Percentiles rank a stretch among this genome's conserved stretches.
Conservation (phyloP, 495 filamentous ascomycete genomes). For the Penicillium ochrochloron region DNA sequence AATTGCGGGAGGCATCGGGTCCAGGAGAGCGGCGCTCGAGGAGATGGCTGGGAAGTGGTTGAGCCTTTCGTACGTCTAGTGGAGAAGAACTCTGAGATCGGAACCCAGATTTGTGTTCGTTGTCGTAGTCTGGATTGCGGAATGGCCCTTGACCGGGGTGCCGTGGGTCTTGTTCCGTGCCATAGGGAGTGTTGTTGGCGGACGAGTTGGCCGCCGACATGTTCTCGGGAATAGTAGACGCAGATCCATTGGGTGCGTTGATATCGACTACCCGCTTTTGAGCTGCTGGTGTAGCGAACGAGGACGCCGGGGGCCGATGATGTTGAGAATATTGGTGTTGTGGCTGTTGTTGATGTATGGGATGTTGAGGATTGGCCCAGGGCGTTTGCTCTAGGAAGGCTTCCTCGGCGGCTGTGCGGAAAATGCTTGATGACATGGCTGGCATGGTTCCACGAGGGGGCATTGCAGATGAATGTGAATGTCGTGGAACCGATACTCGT, state of each 20-base stretch:
- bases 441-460: constrained; percentile 42
- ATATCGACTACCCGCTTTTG: constrained; percentile 58
- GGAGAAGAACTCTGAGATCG: constrained; percentile 52
- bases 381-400: constrained; percentile 81
- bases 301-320: constrained; percentile 41
- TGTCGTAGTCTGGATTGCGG: constrained; percentile 45
- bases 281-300: constrained; percentile 56
- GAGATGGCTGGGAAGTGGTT: constrained; percentile 31
- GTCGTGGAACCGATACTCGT: constrained; percentile 32
- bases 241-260: constrained; percentile 58
- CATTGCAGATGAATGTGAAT: constrained; percentile 23
- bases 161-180: constrained; percentile 45
- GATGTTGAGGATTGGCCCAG: constrained; percentile 88
- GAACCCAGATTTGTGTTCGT: constrained; percentile 44
- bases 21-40: constrained; percentile 37
- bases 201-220: constrained; percentile 52
- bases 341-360: constrained; percentile 62
- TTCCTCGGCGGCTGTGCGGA: constrained; percentile 69
- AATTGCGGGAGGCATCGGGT: constrained; percentile 33
- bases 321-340: constrained; percentile 45
- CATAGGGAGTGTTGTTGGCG: constrained; percentile 51
- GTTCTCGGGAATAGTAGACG: constrained; percentile 60
- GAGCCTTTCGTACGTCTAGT: constrained; percentile 50
- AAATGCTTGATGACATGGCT: constrained; percentile 43
- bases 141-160: constrained; percentile 31